These are phyloP conservation scores for Nidularia sp. DNA, from an alignment of 768 basidiomycete genomes.

Conservation along the genomic window DNA sequence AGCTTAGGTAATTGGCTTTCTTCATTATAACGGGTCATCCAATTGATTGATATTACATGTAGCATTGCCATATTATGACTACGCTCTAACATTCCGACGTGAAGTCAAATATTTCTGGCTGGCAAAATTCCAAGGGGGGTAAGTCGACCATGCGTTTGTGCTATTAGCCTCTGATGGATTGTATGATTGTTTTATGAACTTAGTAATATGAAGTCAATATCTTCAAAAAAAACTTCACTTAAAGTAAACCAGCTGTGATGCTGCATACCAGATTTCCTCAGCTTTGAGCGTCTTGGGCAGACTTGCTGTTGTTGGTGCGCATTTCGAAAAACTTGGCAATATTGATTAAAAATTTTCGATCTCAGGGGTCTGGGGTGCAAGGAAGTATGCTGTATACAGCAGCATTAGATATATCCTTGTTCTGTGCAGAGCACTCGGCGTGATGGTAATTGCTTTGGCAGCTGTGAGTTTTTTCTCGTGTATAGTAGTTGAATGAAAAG, in stretches of 20 bases:
- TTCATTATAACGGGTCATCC: not conserved
- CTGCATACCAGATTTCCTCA: not conserved
- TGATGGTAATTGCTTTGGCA: not conserved
- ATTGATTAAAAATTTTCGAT: not conserved
- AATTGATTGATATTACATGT: not conserved
- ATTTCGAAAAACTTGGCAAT: not conserved
- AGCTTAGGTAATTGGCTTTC: conserved; percentile 10
- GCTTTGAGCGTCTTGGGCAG: not conserved
- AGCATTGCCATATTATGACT: conserved; percentile 28
- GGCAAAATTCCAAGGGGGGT: conserved; percentile 14
- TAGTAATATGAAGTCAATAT: not conserved
- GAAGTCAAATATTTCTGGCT: conserved; percentile 28
- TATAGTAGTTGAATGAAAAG: too few species aligned
- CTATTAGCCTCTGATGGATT: not conserved
- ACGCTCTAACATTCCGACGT: conserved; percentile 21
- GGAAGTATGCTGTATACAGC: not conserved
- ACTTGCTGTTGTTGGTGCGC: not conserved
- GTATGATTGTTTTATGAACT: not conserved
- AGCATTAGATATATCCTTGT: not conserved
- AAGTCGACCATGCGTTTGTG: not conserved
- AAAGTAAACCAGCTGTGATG: not conserved
- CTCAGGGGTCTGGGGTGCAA: not conserved
- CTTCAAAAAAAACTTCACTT: not conserved
- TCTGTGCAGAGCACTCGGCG: not conserved
- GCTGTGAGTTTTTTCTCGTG: not conserved